A percentile compares a stretch with the other conserved stretches of the same genome.
phyloP scores from a whole-genome alignment of 192 early-diverging fungal genomes.

The Diversispora epigaea region DNA sequence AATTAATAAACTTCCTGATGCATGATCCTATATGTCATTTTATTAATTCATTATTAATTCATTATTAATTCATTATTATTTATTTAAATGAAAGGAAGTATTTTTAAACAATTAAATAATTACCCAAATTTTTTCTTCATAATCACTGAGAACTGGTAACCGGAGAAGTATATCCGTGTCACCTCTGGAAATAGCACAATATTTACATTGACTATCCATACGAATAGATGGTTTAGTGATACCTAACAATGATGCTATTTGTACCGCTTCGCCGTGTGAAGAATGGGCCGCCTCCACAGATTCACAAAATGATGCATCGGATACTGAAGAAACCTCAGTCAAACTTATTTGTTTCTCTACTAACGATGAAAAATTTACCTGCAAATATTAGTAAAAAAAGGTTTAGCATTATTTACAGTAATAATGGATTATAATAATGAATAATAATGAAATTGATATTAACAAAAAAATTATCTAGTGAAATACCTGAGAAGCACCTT shows the following conservation, averaged over 20 bases:
- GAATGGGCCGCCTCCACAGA: conserved; percentile 92
- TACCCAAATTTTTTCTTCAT: conserved; percentile 99
- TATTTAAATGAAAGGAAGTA: background rate
- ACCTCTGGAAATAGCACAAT: conserved; percentile 85
- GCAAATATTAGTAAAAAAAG: background rate
- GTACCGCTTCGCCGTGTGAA: conserved; percentile 74
- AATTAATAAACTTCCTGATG: conserved; percentile 86
- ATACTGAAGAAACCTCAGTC: conserved; percentile 48
- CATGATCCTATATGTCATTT: conserved; percentile 77
- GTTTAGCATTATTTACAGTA: no score
- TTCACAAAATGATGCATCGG: conserved; percentile 85
- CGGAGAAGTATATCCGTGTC: conserved; percentile 94
- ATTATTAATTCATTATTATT: background rate
- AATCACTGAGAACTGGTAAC: conserved; percentile 72
- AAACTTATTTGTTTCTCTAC: conserved; percentile 68
- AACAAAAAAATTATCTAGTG: background rate
- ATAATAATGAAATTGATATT: background rate
- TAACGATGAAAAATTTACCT: conserved; percentile 41
- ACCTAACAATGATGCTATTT: conserved; percentile 76
- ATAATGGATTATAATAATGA: no score
- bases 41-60: background rate
- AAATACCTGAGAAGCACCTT: conserved; percentile 87
- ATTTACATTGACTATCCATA: conserved; percentile 99
- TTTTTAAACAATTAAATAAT: background rate
- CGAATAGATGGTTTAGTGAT: conserved; percentile 78